Base-by-base conservation (phyloP, 306 rosid species). In the Glycine tomentella region DNA sequence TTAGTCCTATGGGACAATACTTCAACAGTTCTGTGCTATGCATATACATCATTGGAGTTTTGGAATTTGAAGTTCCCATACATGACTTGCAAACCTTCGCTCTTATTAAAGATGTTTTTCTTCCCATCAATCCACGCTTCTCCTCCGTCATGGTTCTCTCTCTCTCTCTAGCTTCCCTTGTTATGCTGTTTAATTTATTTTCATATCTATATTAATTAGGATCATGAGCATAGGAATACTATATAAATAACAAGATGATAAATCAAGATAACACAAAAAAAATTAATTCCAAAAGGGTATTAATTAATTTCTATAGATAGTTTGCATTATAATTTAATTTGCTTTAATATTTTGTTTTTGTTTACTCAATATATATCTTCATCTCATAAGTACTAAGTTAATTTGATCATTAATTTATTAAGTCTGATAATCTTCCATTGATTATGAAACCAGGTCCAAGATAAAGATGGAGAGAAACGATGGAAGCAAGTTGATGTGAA, bases 1-100 rank as follows among this genome's bases (percentile, higher is more conserved):
- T 87, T 56, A 91, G 96, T 82, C 93, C 93, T 11, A 8, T 64
- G 72, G 91, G 90, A 48, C 90, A 85, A 55, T 91, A 88, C 78
- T 87, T 88, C 51, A 85, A 81, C 48, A 89, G 89, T 66, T 75
- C 87, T 8, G 78, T 3, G 6, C 38, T 91, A 7, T 46, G 88
- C 34, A 11, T 89, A n/a, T 82, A 89, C 8, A 78, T 87, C 44
- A 44, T 91, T 65, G 88, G 51, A 48, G 88, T 89, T 79, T 45
- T 91, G 25, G 95, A 91, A 77, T 72, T 62, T 69, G 82, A 87
- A 76, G 85, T 86, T 76, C 83, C 92, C 0, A 71, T 83, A 0
- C 4, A 84, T 79, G 89, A 72, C 1, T 49, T 69, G 45, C 82
- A 69, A 14, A 16, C 59, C 51, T 8, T 80, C 0, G 13, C 83